Percentiles rank a stretch among this genome's conserved stretches.
Conservation (phyloP, 768 basidiomycete genomes). For the Hysterangium stoloniferum region DNA sequence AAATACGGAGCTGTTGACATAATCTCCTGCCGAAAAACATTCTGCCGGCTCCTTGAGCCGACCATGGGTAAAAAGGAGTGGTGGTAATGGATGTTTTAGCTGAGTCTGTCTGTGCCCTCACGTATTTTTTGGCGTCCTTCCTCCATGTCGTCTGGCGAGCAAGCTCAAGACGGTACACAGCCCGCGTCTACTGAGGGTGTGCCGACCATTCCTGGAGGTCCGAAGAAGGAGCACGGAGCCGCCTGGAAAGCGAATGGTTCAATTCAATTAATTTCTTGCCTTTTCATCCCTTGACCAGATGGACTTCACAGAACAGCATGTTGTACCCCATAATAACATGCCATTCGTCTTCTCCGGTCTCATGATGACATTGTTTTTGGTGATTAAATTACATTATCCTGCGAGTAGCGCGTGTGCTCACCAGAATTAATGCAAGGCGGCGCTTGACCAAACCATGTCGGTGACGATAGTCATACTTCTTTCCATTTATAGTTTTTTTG, state of each 20-base stretch:
- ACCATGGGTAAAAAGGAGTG: too few relatives aligned
- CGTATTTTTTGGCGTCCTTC: too few relatives aligned
- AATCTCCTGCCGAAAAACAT: too few relatives aligned
- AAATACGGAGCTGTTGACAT: too few relatives aligned
- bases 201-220: not conserved
- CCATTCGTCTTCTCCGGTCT: conserved; percentile 36
- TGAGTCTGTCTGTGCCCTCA: too few relatives aligned
- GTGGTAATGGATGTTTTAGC: too few relatives aligned
- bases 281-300: not conserved
- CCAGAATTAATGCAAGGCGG: conserved; percentile 25
- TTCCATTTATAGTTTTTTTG: not conserved
- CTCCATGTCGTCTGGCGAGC: too few relatives aligned
- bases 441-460: conserved; percentile 32
- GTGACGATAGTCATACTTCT: not conserved
- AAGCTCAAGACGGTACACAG: too few relatives aligned
- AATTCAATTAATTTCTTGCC: not conserved
- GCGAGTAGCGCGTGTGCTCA: too few relatives aligned
- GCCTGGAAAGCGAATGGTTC: conserved; percentile 11
- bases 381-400: too few relatives aligned
- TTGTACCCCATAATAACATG: conserved; percentile 47
- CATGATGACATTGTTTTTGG: conserved; percentile 27
- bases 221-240: conserved; percentile 8
- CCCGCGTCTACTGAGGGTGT: too few relatives aligned
- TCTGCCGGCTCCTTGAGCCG: too few relatives aligned
- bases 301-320: conserved; percentile 36